These are phyloP conservation scores for Ogataea chonburiensis DNA, from an alignment of 805 yeast genomes.

Conservation along the genomic window DNA sequence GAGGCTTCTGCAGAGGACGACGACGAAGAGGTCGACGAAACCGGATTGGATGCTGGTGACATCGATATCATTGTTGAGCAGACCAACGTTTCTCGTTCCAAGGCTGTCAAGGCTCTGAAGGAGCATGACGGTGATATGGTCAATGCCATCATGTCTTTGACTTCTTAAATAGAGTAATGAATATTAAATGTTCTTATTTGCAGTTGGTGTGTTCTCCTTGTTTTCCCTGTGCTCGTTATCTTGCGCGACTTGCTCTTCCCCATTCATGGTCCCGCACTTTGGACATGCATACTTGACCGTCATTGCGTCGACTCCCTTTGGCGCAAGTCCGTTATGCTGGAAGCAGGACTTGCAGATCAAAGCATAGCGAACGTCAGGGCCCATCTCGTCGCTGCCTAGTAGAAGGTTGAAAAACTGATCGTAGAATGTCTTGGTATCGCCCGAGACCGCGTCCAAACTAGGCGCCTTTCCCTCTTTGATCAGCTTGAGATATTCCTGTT, in stretches of 20 bases:
- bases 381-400: slow-evolving; percentile 63
- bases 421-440: slow-evolving; percentile 15
- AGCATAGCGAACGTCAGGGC: slow-evolving; percentile 63
- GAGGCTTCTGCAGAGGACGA: slow-evolving; percentile 44
- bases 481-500: slow-evolving; percentile 37
- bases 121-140: slow-evolving; percentile 92
- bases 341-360: slow-evolving; percentile 66
- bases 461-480: slow-evolving; percentile 31
- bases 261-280: slow-evolving; percentile 49
- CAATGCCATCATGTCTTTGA: slow-evolving; percentile 87
- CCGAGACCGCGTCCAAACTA: slow-evolving; percentile 11
- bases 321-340: slow-evolving; percentile 78
- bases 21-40: slow-evolving; percentile 76
- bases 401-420: slow-evolving; percentile 43
- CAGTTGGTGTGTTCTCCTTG: slow-evolving; percentile 2
- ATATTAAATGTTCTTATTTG: slow-evolving; percentile 2
- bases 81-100: slow-evolving; percentile 82
- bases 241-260: slow-evolving; percentile 14
- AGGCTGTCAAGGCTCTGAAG: slow-evolving; percentile 89
- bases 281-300: slow-evolving; percentile 62
- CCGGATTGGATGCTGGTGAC: slow-evolving; percentile 81
- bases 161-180: slow-evolving; percentile 21
- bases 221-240: slow-evolving; percentile 4
- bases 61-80: slow-evolving; percentile 87
- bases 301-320: slow-evolving; percentile 57